phyloP scores from a whole-genome alignment of 148 eudicot genomes.

The Fagopyrum homotropicum region DNA sequence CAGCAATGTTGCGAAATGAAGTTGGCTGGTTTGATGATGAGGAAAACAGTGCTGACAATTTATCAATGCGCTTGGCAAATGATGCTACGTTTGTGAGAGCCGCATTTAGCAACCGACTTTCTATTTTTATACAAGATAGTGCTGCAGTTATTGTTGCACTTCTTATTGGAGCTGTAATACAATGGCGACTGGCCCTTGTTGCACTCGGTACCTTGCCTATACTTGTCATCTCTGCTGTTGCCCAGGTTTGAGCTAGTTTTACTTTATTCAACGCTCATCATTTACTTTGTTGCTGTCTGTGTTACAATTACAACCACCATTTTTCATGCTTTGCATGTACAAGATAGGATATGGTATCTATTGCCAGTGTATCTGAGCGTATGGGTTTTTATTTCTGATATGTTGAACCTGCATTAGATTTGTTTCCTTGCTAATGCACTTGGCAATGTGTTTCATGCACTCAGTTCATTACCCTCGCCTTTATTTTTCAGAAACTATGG shows the following conservation, averaged over 20 bases:
- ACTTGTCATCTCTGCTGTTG: conserved; percentile 81
- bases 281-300: neutral
- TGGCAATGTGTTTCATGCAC: neutral
- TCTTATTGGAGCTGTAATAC: conserved; percentile 72
- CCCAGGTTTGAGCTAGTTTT: conserved; percentile 57
- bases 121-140: conserved; percentile 93
- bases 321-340: neutral
- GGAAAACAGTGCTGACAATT: conserved; percentile 90
- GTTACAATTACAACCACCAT: neutral
- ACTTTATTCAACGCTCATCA: neutral
- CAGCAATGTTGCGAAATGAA: conserved; percentile 98
- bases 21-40: conserved; percentile 99
- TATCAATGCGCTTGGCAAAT: conserved; percentile 97
- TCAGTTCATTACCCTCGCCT: neutral
- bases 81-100: conserved; percentile 99
- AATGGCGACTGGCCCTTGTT: conserved; percentile 91
- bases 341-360: neutral
- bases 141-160: conserved; percentile 86
- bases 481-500: conserved; percentile 77
- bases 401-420: neutral
- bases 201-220: conserved; percentile 88
- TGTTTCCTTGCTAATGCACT: neutral
- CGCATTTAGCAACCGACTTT: conserved; percentile 97
- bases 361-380: neutral
- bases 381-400: neutral